phyloP scores from a whole-genome alignment of 2,329 filamentous ascomycete species.

The Podosphaera fusca region DNA sequence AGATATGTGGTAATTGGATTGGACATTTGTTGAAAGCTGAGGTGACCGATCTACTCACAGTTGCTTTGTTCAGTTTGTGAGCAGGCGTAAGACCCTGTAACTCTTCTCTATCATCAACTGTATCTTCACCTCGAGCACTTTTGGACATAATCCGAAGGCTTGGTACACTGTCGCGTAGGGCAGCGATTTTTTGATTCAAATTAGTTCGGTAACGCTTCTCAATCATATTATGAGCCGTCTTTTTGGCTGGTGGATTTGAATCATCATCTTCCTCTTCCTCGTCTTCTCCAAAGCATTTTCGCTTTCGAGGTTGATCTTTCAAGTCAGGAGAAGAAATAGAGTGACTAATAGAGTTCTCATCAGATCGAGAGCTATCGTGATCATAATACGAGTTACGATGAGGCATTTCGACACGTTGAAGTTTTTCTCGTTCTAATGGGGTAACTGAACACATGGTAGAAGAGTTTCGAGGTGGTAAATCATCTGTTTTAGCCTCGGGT shows the following conservation, averaged over 20 bases:
- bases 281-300: conserved; percentile 40
- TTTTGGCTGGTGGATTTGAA: conserved; percentile 43
- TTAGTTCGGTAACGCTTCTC: conserved; percentile 94
- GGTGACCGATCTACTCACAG: conserved; percentile 23
- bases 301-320: conserved; percentile 32
- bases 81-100: conserved; percentile 63
- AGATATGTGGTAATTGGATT: too few species aligned
- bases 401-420: conserved; percentile 42
- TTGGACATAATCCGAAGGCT: conserved; percentile 69
- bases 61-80: conserved; percentile 95
- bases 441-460: conserved; percentile 23
- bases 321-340: conserved; percentile 37
- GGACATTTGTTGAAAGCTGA: conserved; percentile 2
- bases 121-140: conserved; percentile 42
- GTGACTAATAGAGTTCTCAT: conserved; percentile 23
- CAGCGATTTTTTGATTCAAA: conserved; percentile 89
- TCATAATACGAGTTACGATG: conserved; percentile 30
- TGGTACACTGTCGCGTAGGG: conserved; percentile 74
- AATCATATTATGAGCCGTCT: conserved; percentile 95
- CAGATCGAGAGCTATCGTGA: conserved; percentile 31
- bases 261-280: conserved; percentile 37
- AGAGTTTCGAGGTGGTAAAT: conserved; percentile 6
- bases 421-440: conserved; percentile 34
- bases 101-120: conserved; percentile 55
- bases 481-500: conserved; percentile 10